Percentiles rank a stretch among this genome's conserved stretches.
Conservation (phyloP, 2,329 filamentous ascomycete species). For the Neonectria magnoliae region DNA sequence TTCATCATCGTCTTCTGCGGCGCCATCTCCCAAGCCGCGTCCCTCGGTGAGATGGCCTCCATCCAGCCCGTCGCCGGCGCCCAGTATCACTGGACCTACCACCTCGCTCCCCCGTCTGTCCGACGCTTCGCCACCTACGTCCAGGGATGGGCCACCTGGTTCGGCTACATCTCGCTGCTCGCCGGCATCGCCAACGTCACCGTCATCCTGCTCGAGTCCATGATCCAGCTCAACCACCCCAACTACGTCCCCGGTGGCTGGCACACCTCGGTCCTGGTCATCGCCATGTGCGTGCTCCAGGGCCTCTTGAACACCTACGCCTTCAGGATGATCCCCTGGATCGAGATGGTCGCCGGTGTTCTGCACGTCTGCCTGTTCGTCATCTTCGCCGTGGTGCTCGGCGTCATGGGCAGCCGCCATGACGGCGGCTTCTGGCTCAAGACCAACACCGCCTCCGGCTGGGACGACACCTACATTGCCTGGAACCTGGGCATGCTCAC, state of each 20-base stretch:
- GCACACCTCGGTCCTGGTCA: conserved; percentile 39
- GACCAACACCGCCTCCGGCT: conserved; percentile 35
- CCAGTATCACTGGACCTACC: conserved; percentile 39
- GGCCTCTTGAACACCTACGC: conserved; percentile 37
- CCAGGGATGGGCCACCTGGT: conserved; percentile 41
- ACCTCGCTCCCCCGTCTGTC: conserved; percentile 32
- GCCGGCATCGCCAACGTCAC: conserved; percentile 41
- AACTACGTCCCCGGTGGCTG: conserved; percentile 36
- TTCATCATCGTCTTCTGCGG: conserved; percentile 41
- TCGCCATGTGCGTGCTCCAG: conserved; percentile 39
- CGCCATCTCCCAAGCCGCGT: conserved; percentile 37
- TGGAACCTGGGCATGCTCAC: conserved; percentile 42
- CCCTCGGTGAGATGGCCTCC: conserved; percentile 39
- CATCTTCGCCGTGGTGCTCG: conserved; percentile 38
- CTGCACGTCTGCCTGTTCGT: conserved; percentile 38
- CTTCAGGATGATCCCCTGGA: conserved; percentile 37
- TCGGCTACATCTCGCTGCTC: conserved; percentile 37
- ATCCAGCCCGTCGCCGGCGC: conserved; percentile 38
- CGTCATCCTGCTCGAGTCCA: conserved; percentile 40
- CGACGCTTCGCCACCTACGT: conserved; percentile 39
- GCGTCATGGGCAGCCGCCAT: conserved; percentile 38
- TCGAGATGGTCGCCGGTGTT: conserved; percentile 38
- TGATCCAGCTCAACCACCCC: conserved; percentile 39
- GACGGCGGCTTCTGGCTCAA: conserved; percentile 35
- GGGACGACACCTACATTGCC: conserved; percentile 36